Evolutionary conservation across 2,329 filamentous ascomycete genomes (phyloP), one percentile per base, ranked within the genome.

Genomic region (Eutypella sp.): DNA sequence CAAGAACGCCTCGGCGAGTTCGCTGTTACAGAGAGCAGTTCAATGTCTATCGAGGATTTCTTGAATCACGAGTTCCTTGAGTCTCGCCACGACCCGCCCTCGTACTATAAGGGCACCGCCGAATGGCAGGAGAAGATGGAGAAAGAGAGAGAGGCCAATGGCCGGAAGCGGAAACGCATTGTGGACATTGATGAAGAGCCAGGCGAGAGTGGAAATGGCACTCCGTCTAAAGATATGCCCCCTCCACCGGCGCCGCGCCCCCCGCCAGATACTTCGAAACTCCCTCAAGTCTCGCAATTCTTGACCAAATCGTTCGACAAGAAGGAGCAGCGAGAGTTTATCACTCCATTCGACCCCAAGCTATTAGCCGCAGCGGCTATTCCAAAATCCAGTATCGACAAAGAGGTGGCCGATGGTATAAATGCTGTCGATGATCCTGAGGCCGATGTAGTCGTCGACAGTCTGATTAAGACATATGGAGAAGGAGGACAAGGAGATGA

Each of bases 1-100:
- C 87, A 90, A 59, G 89, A 92, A 63, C 89, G 93, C 50, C 72
- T 99, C 9, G 84, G 91, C 54, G 93, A 99, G 62, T 99, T 97
- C 68, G 89, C 88, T 52, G 79, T 84, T 25, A 96, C 92, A 0
- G 86, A 89, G 51, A 90, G 86, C 49, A 89, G 89, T 53, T 81
- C 82, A 42, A 78, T 97, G 66, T 93, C 89, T 0, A 87, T 99
- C 18, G 85, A 91, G 50, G 85, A 96, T 57, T 96, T 96, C 58
- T 75, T 87, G 40, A 78, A 82, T 51, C 74, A 81, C 42, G 84
- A 85, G 47, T 84, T 87, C 49, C 66, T 90, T 18, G 87, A 91
- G 56, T 83, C 84, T 20, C 63, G 66, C 1, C 84, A 88, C 52
- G 88, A 95, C 56, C 93, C 93, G 1, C 93, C 93, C 0, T 85